Evolutionary conservation across 2,329 filamentous ascomycete species (phyloP).

Genomic region (Colletotrichum higginsianum): DNA sequence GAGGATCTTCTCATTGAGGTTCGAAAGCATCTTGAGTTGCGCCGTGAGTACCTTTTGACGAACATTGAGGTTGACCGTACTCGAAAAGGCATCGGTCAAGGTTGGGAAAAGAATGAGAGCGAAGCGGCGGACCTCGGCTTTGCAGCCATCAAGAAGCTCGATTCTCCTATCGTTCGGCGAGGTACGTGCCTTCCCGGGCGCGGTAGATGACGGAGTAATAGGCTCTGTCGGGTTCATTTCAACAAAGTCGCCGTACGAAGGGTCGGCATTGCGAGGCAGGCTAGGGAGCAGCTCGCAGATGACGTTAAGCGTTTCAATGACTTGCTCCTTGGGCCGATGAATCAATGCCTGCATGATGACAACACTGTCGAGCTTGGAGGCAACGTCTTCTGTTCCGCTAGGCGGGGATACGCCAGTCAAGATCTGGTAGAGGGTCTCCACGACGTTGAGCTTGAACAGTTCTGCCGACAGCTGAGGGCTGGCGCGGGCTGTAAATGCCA

Average conservation of each 20-base stretch:
- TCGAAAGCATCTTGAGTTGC: conserved; percentile 98
- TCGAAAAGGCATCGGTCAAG: conserved; percentile 95
- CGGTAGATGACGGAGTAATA: conserved; percentile 57
- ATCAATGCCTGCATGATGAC: conserved; percentile 99
- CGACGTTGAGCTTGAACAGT: conserved; percentile 94
- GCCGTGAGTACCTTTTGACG: conserved; percentile 95
- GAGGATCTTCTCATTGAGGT: conserved; percentile 88
- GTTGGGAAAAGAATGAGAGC: conserved; percentile 94
- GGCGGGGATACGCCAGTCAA: conserved; percentile 96
- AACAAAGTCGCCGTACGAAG: conserved; percentile 59
- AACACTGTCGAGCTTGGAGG: conserved; percentile 92
- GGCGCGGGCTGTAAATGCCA: conserved; percentile 90
- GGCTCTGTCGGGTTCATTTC: conserved; percentile 59
- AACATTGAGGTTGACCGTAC: conserved; percentile 94
- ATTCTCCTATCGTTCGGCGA: conserved; percentile 84
- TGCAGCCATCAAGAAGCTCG: conserved; percentile 86
- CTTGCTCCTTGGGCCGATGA: conserved; percentile 93
- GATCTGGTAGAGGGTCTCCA: conserved; percentile 98
- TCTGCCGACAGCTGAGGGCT: conserved; percentile 91
- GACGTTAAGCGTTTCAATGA: conserved; percentile 97
- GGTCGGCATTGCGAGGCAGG: conserved; percentile 70
- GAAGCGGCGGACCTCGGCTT: conserved; percentile 89
- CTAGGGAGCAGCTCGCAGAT: conserved; percentile 94
- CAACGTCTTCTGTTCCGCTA: conserved; percentile 80
- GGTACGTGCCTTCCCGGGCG: conserved; percentile 61